A percentile compares a stretch with the other conserved stretches of the same genome.
phyloP scores from a whole-genome alignment of 208 protist species.

The Herpetomonas tarakana region DNA sequence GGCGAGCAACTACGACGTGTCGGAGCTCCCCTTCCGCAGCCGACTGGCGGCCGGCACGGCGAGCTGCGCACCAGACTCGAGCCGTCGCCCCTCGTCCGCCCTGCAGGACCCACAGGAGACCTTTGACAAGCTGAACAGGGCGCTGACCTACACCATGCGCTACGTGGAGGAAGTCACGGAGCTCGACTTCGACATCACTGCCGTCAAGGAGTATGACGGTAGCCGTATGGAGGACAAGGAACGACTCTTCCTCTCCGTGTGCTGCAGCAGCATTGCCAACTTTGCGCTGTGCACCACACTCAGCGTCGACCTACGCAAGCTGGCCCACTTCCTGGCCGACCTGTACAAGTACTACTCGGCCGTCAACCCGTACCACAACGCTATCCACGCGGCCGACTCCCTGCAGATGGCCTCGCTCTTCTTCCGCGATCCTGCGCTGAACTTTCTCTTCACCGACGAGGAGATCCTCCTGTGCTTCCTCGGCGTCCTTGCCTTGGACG shows the following conservation, averaged over 20 bases:
- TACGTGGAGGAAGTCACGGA: constrained; percentile 79
- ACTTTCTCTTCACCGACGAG: constrained; percentile 78
- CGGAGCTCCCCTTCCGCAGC: not conserved
- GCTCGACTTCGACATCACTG: constrained; percentile 68
- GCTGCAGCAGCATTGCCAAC: constrained; percentile 77
- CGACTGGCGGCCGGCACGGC: too few species aligned
- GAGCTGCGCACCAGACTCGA: constrained; percentile 3
- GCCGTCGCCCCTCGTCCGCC: constrained; percentile 31
- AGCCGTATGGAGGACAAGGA: constrained; percentile 69
- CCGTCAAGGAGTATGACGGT: constrained; percentile 66
- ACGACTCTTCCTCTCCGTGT: constrained; percentile 80
- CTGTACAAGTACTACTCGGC: constrained; percentile 51
- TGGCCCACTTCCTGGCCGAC: constrained; percentile 59
- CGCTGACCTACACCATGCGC: constrained; percentile 64
- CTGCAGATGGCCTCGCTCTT: constrained; percentile 85
- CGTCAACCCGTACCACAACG: constrained; percentile 79
- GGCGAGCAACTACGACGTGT: not conserved
- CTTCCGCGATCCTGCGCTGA: constrained; percentile 61
- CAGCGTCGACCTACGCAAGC: constrained; percentile 42
- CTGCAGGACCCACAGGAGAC: constrained; percentile 62
- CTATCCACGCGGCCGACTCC: constrained; percentile 76
- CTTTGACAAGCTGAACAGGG: constrained; percentile 67
- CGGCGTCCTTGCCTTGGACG: constrained; percentile 59
- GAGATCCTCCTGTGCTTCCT: constrained; percentile 84
- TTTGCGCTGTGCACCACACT: constrained; percentile 71